Conservation (phyloP, 1,284 basidiomycete species). For the Phellopilus nigrolimitatus region DNA sequence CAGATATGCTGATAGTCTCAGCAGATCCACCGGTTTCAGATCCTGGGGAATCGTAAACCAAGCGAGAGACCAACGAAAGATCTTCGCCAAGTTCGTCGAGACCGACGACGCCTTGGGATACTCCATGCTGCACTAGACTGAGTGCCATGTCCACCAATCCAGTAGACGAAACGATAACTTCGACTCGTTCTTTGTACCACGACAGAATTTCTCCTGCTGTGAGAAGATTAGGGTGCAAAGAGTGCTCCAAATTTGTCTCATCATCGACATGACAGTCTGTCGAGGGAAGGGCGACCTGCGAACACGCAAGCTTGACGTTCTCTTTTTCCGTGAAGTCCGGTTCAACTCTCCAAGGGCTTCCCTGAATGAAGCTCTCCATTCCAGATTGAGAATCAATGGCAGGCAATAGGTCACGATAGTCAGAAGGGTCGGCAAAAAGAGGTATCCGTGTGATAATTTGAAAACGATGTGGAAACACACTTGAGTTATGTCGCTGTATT, state of each 20-base stretch:
- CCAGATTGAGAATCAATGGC: constrained; percentile 44
- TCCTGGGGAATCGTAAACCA: constrained; percentile 76
- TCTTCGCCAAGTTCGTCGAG: constrained; percentile 89
- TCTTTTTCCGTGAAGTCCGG: constrained; percentile 53
- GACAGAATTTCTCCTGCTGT: constrained; percentile 41
- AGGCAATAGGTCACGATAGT: constrained; percentile 63
- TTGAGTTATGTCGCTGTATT: constrained; percentile 47
- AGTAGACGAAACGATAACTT: constrained; percentile 55
- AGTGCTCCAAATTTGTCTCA: constrained; percentile 10
- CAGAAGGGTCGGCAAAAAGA: constrained; percentile 59
- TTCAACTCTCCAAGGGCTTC: constrained; percentile 42
- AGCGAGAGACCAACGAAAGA: constrained; percentile 74
- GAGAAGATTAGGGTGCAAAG: constrained; percentile 3
- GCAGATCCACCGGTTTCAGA: constrained; percentile 33
- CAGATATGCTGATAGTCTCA: constrained; percentile 67
- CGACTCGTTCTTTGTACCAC: constrained; percentile 74
- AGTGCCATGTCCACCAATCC: constrained; percentile 81
- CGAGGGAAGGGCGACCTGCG: constrained; percentile 16
- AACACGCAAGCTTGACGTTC: constrained; percentile 37
- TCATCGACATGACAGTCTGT: constrained; percentile 2
- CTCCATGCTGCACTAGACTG: constrained; percentile 78
- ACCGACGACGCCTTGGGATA: constrained; percentile 70
- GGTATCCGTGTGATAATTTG: constrained; percentile 70
- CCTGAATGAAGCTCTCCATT: constrained; percentile 35
- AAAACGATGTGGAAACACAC: constrained; percentile 69